A percentile compares a stretch with the other conserved stretches of the same genome.
Conservation (phyloP, 2,329 filamentous ascomycete genomes). For the Rhynchosporium graminicola region DNA sequence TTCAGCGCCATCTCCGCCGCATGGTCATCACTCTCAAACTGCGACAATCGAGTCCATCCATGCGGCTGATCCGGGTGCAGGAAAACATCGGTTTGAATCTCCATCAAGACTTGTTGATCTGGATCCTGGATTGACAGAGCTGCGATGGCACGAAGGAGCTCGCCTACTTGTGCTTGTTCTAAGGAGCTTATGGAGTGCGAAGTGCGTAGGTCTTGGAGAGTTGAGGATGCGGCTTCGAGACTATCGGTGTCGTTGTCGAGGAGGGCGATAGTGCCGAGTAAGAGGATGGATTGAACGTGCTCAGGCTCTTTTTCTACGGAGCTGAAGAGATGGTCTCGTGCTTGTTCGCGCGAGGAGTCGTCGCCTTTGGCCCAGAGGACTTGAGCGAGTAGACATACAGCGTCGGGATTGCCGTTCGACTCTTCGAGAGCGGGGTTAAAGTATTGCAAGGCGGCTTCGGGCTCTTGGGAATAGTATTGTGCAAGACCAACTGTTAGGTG, state of each 20-base stretch:
- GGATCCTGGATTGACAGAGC: conserved; percentile 52
- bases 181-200: conserved; percentile 61
- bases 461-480: conserved; percentile 68
- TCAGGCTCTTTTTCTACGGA: conserved; percentile 72
- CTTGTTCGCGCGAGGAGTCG: conserved; percentile 70
- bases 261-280: conserved; percentile 82
- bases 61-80: conserved; percentile 76
- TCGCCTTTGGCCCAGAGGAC: conserved; percentile 90
- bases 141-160: conserved; percentile 75
- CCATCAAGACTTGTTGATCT: conserved; percentile 55
- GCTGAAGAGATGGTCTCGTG: conserved; percentile 77
- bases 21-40: conserved; percentile 52
- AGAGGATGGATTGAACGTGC: conserved; percentile 76
- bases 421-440: conserved; percentile 81
- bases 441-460: conserved; percentile 71
- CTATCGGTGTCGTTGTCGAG: conserved; percentile 78
- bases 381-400: conserved; percentile 84
- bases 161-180: conserved; percentile 70
- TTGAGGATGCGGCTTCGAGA: conserved; percentile 75
- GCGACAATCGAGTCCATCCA: conserved; percentile 77
- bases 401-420: conserved; percentile 74
- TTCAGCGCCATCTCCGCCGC: conserved; percentile 78
- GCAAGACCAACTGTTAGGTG: conserved; percentile 85
- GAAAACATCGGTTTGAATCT: conserved; percentile 77
- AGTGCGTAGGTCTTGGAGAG: conserved; percentile 72